Base-by-base conservation (phyloP, 2,329 filamentous ascomycete genomes). In the Ophiocordyceps australis region DNA sequence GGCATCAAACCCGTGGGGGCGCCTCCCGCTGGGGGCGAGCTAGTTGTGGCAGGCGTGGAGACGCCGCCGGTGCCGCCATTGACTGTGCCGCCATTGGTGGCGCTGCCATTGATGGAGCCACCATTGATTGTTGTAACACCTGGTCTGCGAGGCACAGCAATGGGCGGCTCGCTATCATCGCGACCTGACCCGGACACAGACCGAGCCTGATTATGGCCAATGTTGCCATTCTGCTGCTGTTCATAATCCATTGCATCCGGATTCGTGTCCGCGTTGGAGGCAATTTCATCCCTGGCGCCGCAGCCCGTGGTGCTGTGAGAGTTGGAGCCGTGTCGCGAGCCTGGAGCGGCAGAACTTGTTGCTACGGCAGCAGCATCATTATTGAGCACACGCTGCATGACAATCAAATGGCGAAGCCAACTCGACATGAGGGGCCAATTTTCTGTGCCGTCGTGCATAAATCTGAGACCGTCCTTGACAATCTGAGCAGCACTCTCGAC, bases 81-180 rank as follows among this genome's bases (percentile, higher is more conserved):
- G n/a, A n/a, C n/a, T n/a, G n/a, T n/a, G n/a, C n/a, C n/a, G n/a
- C n/a, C n/a, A n/a, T n/a, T n/a, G n/a, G n/a, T n/a, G n/a, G n/a
- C n/a, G n/a, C n/a, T n/a, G n/a, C n/a, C n/a, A n/a, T n/a, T n/a
- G n/a, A n/a, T n/a, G 2, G 62, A 62, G 23, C 59, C 59, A 6
- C 65, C 65, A 30, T 70, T 71, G 38, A 71, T 70, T 2, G 65
- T 68, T 3, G 65, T 58, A 23, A 70, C 56, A 11, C 65, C 65
- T 3, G 62, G 53, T 11, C 63, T 60, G 20, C 64, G 55, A 7
- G 54, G 50, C 13, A 51, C 38, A 1, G 59, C 52, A 10, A 57
- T 41, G 2, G 63, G 62, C 3, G 63, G 62, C 37, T 71, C 65
- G 38, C 56, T 65, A 15, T 57, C 59, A 4, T 50, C 55, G n/a